These are phyloP conservation scores for Tremella yokohamensis DNA, from an alignment of 768 basidiomycete genomes.

Conservation along the genomic window DNA sequence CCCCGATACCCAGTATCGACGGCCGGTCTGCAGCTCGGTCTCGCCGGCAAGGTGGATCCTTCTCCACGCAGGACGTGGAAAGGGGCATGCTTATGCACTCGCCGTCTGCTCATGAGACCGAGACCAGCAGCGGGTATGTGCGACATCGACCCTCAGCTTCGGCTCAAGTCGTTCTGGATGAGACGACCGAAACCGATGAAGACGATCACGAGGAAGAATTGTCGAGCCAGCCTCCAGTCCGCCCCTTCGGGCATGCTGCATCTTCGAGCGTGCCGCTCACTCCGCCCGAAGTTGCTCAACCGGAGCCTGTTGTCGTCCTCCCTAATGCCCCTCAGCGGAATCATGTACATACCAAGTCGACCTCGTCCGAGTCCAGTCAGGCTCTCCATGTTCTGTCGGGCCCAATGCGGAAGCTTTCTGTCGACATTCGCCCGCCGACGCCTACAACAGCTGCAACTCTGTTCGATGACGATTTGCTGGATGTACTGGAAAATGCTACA, in stretches of 20 bases:
- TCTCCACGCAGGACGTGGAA: conserved; percentile 86
- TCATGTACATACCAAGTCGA: conserved; percentile 30
- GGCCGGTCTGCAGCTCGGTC: conserved; percentile 50
- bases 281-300: conserved; percentile 20
- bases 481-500: conserved; percentile 72
- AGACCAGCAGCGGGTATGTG: conserved; percentile 13
- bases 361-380: conserved; percentile 51
- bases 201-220: conserved; percentile 22
- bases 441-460: conserved; percentile 58
- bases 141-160: conserved; percentile 33
- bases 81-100: conserved; percentile 64
- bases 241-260: background rate
- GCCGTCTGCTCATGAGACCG: conserved; percentile 15
- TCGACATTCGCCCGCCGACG: conserved; percentile 50
- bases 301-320: conserved; percentile 20
- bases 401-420: conserved; percentile 45
- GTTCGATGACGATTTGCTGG: conserved; percentile 73
- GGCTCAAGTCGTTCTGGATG: conserved; percentile 16
- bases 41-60: conserved; percentile 88
- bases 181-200: conserved; percentile 25
- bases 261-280: conserved; percentile 16
- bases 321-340: conserved; percentile 39
- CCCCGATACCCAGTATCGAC: conserved; percentile 7
- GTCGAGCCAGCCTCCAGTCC: background rate
- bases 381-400: conserved; percentile 47